These are phyloP conservation scores for Xylaria sp. DNA, from an alignment of 495 filamentous ascomycete species.

Conservation along the genomic window DNA sequence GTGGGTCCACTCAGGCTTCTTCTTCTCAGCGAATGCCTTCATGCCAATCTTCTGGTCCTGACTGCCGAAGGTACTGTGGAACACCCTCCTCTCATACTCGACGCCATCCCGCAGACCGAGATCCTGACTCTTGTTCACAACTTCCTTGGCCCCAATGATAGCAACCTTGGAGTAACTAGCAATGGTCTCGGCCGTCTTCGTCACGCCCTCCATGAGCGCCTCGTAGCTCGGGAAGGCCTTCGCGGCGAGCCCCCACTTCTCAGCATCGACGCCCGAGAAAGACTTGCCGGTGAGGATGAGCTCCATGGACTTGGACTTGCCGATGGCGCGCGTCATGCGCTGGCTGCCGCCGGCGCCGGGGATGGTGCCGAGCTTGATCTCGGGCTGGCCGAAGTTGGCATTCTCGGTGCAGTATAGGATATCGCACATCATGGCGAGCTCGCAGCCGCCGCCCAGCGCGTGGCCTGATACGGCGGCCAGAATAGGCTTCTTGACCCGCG, in stretches of 20 bases:
- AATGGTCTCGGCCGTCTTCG: slow-evolving; percentile 88
- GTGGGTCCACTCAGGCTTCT: slow-evolving; percentile 89
- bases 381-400: slow-evolving; percentile 93
- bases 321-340: slow-evolving; percentile 84
- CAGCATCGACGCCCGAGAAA: slow-evolving; percentile 82
- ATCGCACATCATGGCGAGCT: slow-evolving; percentile 97
- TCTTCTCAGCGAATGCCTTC: slow-evolving; percentile 93
- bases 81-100: slow-evolving; percentile 91
- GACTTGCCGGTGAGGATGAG: slow-evolving; percentile 85
- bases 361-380: slow-evolving; percentile 92
- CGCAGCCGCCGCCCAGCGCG: slow-evolving; percentile 93
- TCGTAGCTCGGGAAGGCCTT: slow-evolving; percentile 81
- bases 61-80: slow-evolving; percentile 91
- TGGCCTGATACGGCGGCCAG: slow-evolving; percentile 94
- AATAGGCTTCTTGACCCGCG: slow-evolving; percentile 84
- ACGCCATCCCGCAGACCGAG: slow-evolving; percentile 84
- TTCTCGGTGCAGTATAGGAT: slow-evolving; percentile 84
- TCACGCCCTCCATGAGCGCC: slow-evolving; percentile 75
- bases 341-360: slow-evolving; percentile 93
- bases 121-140: slow-evolving; percentile 96
- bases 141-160: slow-evolving; percentile 93
- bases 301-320: slow-evolving; percentile 93
- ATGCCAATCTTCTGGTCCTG: slow-evolving; percentile 98
- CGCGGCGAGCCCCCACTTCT: slow-evolving; percentile 88
- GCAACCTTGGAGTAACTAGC: slow-evolving; percentile 80